Percentiles rank a stretch among this genome's conserved stretches.
Evolutionary conservation across 129 eudicot genomes (phyloP).

Genomic region (Gnaphalium uliginosum): DNA sequence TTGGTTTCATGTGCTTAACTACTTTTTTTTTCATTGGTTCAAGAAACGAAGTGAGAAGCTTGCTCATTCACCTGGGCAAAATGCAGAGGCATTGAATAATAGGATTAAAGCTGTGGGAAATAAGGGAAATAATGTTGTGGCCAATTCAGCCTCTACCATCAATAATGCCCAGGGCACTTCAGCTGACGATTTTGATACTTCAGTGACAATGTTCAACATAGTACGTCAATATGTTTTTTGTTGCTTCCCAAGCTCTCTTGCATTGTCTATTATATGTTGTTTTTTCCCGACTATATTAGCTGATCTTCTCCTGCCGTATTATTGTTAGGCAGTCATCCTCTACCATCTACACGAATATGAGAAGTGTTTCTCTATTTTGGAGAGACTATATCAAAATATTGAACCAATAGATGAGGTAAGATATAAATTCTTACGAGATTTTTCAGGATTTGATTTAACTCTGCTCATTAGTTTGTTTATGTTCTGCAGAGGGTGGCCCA

Average conservation of each 20-base stretch:
- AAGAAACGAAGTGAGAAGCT: slow-evolving; percentile 69
- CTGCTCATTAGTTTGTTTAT: not conserved
- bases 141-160: slow-evolving; percentile 26
- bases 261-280: not conserved
- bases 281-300: not conserved
- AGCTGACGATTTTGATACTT: slow-evolving; percentile 63
- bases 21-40: slow-evolving; percentile 16
- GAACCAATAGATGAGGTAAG: slow-evolving; percentile 88
- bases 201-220: slow-evolving; percentile 64
- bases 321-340: slow-evolving; percentile 66
- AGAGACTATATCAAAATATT: slow-evolving; percentile 72
- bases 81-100: slow-evolving; percentile 40
- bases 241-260: not conserved
- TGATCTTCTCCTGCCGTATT: slow-evolving; percentile 13
- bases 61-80: slow-evolving; percentile 69
- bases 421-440: not conserved
- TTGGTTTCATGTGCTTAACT: slow-evolving; percentile 21
- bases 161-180: not conserved
- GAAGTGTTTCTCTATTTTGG: slow-evolving; percentile 68
- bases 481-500: slow-evolving; percentile 68
- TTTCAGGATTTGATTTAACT: not conserved
- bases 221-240: slow-evolving; percentile 49
- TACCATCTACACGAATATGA: slow-evolving; percentile 76
- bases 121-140: slow-evolving; percentile 38
- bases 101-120: slow-evolving; percentile 40